These are phyloP conservation scores for Phytophthora tentaculata DNA, from an alignment of 352 stramenopile genomes.

Conservation along the genomic window DNA sequence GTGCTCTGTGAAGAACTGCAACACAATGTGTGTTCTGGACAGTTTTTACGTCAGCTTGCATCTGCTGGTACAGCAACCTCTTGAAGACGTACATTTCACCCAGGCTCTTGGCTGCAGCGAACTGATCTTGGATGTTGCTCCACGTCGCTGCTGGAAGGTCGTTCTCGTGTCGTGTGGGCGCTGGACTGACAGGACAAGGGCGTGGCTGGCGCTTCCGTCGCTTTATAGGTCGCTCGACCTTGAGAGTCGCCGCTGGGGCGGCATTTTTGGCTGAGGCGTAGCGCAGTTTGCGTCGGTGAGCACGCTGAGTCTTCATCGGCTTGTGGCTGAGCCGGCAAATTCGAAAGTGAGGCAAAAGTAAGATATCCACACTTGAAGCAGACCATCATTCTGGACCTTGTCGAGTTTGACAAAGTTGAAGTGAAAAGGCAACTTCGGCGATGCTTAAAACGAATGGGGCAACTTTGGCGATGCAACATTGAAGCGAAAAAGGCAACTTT, in stretches of 20 bases:
- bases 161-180: neutral
- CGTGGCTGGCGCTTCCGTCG: constrained; percentile 29
- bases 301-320: constrained; percentile 33
- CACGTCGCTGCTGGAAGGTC: constrained; percentile 37
- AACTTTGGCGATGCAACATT: no score
- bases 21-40: constrained; percentile 50
- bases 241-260: constrained; percentile 21
- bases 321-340: constrained; percentile 29
- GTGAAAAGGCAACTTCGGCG: constrained; percentile 3
- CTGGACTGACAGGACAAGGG: constrained; percentile 18
- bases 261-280: constrained; percentile 25
- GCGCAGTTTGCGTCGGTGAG: constrained; percentile 35
- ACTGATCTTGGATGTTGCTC: constrained; percentile 45
- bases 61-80: neutral
- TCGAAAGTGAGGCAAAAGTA: constrained; percentile 32
- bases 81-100: constrained; percentile 51
- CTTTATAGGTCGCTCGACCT: constrained; percentile 25
- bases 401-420: constrained; percentile 32
- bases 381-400: constrained; percentile 29
- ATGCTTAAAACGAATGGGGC: no score
- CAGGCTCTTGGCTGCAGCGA: constrained; percentile 50
- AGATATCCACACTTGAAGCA: constrained; percentile 24
- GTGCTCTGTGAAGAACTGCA: constrained; percentile 76
- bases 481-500: no score
- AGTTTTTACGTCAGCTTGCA: neutral